Conservation (phyloP, 495 filamentous ascomycete species). For the Stereocaulon alpinum region DNA sequence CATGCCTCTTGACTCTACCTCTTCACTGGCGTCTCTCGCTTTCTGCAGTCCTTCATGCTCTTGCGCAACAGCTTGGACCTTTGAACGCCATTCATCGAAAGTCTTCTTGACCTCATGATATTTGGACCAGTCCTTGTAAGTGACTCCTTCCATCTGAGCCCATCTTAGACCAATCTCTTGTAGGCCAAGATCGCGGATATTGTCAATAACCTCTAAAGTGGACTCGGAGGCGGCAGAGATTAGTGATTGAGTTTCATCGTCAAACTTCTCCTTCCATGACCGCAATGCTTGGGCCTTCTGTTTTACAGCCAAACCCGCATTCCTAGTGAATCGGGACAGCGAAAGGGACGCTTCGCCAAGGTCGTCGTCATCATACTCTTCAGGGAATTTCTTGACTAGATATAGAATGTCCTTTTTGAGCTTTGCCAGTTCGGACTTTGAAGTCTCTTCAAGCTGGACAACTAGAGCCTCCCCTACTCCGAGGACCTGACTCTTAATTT, state of each 20-base stretch:
- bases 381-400: conserved; percentile 46
- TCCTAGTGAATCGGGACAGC: conserved; percentile 51
- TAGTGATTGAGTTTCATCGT: conserved; percentile 54
- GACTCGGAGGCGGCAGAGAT: conserved; percentile 67
- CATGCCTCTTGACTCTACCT: conserved; percentile 70
- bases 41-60: conserved; percentile 60
- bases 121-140: conserved; percentile 91
- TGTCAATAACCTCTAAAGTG: conserved; percentile 72
- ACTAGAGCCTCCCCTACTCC: conserved; percentile 58
- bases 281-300: conserved; percentile 73
- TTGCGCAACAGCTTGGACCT: conserved; percentile 61
- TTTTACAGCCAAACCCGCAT: conserved; percentile 67
- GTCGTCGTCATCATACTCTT: conserved; percentile 41
- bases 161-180: conserved; percentile 96
- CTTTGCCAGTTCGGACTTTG: conserved; percentile 46
- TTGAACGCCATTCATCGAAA: conserved; percentile 75
- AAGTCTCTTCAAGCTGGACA: conserved; percentile 55
- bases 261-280: conserved; percentile 64
- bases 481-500: conserved; percentile 53
- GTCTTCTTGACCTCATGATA: conserved; percentile 78
- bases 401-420: conserved; percentile 59
- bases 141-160: conserved; percentile 92
- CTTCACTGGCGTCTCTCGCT: conserved; percentile 56
- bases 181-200: conserved; percentile 76
- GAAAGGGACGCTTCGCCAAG: conserved; percentile 51